Conservation (phyloP, 2,329 filamentous ascomycete species). For the Mollisia scopiformis region DNA sequence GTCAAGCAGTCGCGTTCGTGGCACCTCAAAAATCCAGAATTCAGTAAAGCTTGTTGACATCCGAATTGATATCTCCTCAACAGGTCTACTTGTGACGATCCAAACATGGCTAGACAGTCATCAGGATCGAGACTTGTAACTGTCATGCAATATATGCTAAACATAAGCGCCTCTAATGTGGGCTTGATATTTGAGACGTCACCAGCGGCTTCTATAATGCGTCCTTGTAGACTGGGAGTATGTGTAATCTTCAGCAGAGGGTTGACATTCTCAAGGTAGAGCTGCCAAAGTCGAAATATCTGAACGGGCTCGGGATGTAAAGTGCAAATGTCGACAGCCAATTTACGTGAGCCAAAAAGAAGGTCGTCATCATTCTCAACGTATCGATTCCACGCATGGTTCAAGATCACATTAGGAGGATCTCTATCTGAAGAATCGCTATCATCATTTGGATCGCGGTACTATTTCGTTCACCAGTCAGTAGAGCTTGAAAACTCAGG, state of each 20-base stretch:
- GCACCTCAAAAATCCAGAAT: constrained; percentile 44
- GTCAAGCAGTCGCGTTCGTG: constrained; percentile 49
- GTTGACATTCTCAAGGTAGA: constrained; percentile 75
- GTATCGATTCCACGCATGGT: constrained; percentile 48
- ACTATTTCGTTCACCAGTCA: constrained; percentile 29
- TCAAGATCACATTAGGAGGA: constrained; percentile 42
- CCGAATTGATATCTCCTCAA: constrained; percentile 46
- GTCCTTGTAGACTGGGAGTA: constrained; percentile 68
- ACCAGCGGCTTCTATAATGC: constrained; percentile 64
- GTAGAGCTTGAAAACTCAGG: constrained; percentile 6
- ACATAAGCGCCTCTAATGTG: constrained; percentile 63
- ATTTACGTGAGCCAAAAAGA: constrained; percentile 51
- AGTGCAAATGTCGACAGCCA: constrained; percentile 47
- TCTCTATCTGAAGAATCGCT: constrained; percentile 39
- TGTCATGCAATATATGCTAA: constrained; percentile 67
- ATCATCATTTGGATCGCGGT: constrained; percentile 35
- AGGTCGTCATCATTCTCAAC: constrained; percentile 49
- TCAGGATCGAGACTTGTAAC: constrained; percentile 56
- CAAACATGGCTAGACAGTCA: constrained; percentile 51
- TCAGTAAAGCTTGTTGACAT: constrained; percentile 49
- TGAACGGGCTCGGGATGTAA: constrained; percentile 61
- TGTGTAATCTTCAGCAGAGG: constrained; percentile 75
- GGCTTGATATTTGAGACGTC: constrained; percentile 57
- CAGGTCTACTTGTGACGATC: constrained; percentile 41
- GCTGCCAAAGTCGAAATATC: constrained; percentile 74